Conservation (phyloP, 257 asterid species). For the Gentiana macrophylla region DNA sequence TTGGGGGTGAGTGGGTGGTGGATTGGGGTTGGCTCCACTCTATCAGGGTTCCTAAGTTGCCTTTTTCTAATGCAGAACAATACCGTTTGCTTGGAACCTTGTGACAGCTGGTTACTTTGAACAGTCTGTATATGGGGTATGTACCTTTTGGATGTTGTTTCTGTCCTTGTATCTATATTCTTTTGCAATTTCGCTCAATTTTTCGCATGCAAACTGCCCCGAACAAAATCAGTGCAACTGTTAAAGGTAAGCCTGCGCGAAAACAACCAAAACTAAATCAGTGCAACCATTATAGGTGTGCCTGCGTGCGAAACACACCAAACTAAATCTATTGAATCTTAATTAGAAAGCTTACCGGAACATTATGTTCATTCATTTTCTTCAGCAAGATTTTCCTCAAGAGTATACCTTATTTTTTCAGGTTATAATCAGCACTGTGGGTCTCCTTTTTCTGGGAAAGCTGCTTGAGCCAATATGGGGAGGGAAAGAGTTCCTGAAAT, state of each 20-base stretch:
- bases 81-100: conserved; percentile 97
- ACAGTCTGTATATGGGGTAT: conserved; percentile 80
- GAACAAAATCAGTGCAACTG: not conserved
- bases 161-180: not conserved
- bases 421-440: conserved; percentile 59
- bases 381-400: not conserved
- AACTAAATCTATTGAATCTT: too few relatives aligned
- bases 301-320: not conserved
- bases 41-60: not conserved
- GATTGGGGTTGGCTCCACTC: too few relatives aligned
- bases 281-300: not conserved
- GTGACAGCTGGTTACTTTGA: conserved; percentile 84
- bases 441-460: conserved; percentile 81
- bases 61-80: conserved; percentile 47
- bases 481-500: conserved; percentile 75
- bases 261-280: not conserved
- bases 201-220: too few relatives aligned
- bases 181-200: not conserved
- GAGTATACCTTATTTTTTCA: conserved; percentile 23
- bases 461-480: conserved; percentile 96
- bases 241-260: not conserved
- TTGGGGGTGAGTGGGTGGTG: too few relatives aligned
- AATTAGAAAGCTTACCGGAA: not conserved
- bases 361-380: conserved; percentile 7
- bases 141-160: conserved; percentile 11